These are phyloP conservation scores for Nicotiana otophora DNA, from an alignment of 257 asterid species.

Conservation along the genomic window DNA sequence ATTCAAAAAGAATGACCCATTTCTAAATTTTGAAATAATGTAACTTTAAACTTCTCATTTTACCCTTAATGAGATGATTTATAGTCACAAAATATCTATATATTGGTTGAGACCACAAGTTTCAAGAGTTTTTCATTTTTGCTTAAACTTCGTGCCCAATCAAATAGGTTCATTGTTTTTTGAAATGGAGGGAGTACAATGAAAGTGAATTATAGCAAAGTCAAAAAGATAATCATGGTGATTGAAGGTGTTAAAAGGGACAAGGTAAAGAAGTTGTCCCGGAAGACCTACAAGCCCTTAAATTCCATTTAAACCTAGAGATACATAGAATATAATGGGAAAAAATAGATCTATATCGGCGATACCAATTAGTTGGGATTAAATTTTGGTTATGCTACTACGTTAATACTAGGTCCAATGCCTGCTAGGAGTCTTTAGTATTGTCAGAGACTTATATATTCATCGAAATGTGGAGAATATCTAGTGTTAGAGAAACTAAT, in stretches of 20 bases:
- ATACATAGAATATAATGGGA: background rate
- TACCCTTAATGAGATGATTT: no score
- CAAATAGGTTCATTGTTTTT: no score
- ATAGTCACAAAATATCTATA: no score
- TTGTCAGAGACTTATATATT: background rate
- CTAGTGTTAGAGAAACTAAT: background rate
- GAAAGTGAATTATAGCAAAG: background rate
- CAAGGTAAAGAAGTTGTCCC: background rate
- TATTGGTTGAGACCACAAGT: no score
- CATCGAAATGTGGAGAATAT: background rate
- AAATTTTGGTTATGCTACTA: background rate
- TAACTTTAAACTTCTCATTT: no score
- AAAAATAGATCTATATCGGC: background rate
- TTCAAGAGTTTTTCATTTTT: no score
- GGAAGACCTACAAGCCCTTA: background rate
- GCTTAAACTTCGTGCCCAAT: no score
- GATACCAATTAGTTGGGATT: background rate
- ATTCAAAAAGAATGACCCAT: no score
- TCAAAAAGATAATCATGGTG: background rate
- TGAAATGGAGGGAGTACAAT: no score
- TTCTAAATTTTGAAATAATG: no score
- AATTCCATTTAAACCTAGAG: background rate
- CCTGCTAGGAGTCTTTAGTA: background rate
- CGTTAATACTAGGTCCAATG: background rate
- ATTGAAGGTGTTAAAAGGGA: background rate